Evolutionary conservation across 2,329 filamentous ascomycete species (phyloP).

Genomic region (Nakataea oryzae): DNA sequence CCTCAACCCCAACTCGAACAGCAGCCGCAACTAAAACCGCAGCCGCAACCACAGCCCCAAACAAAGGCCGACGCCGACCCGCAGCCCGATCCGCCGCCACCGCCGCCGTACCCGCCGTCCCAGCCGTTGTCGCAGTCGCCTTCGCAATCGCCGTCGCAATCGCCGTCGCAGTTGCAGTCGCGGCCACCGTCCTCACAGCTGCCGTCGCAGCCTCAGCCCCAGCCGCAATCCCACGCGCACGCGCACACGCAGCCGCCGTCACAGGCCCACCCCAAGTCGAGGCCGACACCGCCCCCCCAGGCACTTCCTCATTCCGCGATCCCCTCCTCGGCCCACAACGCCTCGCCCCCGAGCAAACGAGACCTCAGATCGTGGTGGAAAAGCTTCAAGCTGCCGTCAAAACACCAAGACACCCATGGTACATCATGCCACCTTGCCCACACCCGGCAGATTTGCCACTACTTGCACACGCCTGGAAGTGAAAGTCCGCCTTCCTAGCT

Average conservation of each 20-base stretch:
- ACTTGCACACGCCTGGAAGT: neutral
- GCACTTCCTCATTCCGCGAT: conserved; percentile 5
- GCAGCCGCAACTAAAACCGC: neutral
- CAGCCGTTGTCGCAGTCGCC: neutral
- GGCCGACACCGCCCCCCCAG: neutral
- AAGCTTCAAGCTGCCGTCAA: conserved; percentile 67
- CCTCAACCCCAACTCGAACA: neutral
- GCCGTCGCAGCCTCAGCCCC: conserved; percentile 8
- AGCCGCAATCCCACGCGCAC: conserved; percentile 11
- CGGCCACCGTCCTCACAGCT: neutral
- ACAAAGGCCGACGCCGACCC: neutral
- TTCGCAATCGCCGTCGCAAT: neutral
- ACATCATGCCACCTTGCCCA: conserved; percentile 6
- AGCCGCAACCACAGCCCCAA: neutral
- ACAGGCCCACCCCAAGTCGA: neutral
- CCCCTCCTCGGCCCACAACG: conserved; percentile 22
- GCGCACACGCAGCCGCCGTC: neutral
- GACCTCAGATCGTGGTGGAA: conserved; percentile 97
- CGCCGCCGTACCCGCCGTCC: neutral
- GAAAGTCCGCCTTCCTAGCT: neutral
- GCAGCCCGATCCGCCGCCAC: neutral
- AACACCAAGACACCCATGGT: conserved; percentile 34
- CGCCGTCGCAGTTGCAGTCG: conserved; percentile 2
- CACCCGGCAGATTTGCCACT: conserved; percentile 3
- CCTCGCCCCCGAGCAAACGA: conserved; percentile 72